Base-by-base conservation (phyloP, 495 filamentous ascomycete genomes). In the Thozetella sp. region DNA sequence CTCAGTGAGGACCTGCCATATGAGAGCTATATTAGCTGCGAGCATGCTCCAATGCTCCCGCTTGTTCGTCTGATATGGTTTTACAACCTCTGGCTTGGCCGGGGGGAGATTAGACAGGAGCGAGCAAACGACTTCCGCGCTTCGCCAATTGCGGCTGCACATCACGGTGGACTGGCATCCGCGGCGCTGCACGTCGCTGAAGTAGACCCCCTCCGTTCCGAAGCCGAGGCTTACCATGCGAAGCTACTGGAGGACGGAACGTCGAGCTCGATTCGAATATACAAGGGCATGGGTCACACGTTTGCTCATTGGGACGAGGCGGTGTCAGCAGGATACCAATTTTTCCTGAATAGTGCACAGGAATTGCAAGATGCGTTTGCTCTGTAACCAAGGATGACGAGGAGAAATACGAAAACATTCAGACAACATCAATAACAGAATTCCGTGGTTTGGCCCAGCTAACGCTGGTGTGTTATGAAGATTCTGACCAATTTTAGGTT, bases 51-150 rank as follows among this genome's bases (percentile, higher is more conserved):
- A 12, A 71, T 70, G 66, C 55, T 76, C 25, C 72, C 72, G 20
- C 67, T 76, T 22, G 53, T 67, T 25, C 71, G 72, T 2, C 63
- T 76, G 37, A 50, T 69, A 30, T 76, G 72, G 72, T 76, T 76
- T 53, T 76, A 76, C 52, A 72, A 68, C 22, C 60, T 74, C 53
- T 76, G 71, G 71, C 51, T 76, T 11, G 71, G 72, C 2, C 72
- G 67, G 2, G 73, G 65, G 48, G 68, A 68, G n/a, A 52, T 46
- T 1, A 61, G 70, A 22, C 58, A 45, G 19, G 67, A 63, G 45
- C 63, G 57, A 15, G 65, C 70, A 0, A 58, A 64, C 12, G 67
- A 73, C 26, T 72, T 67, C 27, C 66, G 65, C 2, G 72, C 73
- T 9, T 76, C 73, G 1, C 73, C 73, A 0, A 67, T 76, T 23